Evolutionary conservation across 352 stramenopile species (phyloP), one percentile per base, ranked within the genome.

Genomic region (Phytophthora hybrid): DNA sequence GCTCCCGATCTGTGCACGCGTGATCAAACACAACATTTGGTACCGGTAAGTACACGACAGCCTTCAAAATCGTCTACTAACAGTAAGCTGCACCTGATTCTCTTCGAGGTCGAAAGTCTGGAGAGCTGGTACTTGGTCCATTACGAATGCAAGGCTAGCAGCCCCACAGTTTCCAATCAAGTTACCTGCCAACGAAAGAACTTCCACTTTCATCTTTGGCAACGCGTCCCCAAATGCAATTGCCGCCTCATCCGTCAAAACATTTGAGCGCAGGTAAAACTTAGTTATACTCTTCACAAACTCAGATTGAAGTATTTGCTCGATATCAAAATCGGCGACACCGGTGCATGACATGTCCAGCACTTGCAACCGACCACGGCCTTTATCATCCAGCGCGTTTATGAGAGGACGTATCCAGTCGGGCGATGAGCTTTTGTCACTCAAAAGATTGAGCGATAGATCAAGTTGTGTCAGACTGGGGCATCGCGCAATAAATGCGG

Each of bases 261-360:
- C 51, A 39, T 89, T 89, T 4, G 82, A 87, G 10, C 81, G 73
- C 10, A 91, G 72, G 26, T 80, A 87, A 0, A 91, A 34, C 16
- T 79, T 79, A 1, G 47, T 51, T n/a, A 89, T 63, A 2, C 63
- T 52, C 10, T 65, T 65, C n/a, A n/a, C 5, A 16, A 80, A 60
- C 9, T 62, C 26, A 14, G 54, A 19, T 44, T 62, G 23, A 3
- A 87, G 21, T 11, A 88, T 32, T 3, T 66, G 29, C 4, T 23
- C 23, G 5, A 80, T 60, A 7, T 59, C 39, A 3, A 41, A 32
- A 59, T 85, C 81, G 0, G 59, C 70, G 5, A 90, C 13, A 31
- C 81, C 73, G 2, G 78, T 76, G 51, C 82, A 92, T 1, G 84
- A 92, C 29, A 92, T 61, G 47, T 92, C 79, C 1, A 92, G 39